Conservation (phyloP, 495 filamentous ascomycete species). For the Annulohypoxylon moriforme region DNA sequence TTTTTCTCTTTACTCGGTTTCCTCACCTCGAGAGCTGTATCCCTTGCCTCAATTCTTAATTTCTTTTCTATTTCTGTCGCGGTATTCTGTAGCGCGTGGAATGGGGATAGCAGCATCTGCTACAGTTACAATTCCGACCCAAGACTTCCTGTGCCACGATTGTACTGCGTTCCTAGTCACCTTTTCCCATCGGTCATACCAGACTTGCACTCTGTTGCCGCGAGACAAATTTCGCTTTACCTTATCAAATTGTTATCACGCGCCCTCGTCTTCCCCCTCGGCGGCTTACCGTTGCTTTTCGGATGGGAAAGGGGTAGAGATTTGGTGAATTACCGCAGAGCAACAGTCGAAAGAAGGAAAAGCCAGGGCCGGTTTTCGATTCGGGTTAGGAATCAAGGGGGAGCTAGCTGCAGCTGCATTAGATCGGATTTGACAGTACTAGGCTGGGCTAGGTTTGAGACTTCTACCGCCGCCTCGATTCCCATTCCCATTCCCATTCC, state of each 20-base stretch:
- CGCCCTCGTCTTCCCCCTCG: constrained; percentile 8
- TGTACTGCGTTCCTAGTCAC: constrained; percentile 26
- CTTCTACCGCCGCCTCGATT: constrained; percentile 38
- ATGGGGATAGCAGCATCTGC: constrained; percentile 19
- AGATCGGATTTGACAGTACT: constrained; percentile 31
- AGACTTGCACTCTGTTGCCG: constrained; percentile 9
- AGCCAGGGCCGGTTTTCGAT: constrained; percentile 9
- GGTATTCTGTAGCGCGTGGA: constrained; percentile 27
- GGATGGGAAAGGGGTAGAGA: constrained; percentile 23
- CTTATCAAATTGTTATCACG: constrained; percentile 13
- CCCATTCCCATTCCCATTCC: constrained; percentile 1
- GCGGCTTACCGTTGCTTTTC: constrained; percentile 4
- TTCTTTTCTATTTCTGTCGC: constrained; percentile 18
- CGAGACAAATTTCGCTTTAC: constrained; percentile 5
- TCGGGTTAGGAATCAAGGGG: constrained; percentile 22
- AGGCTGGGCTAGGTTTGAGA: constrained; percentile 33
- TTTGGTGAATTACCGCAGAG: constrained; percentile 5
- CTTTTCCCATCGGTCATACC: constrained; percentile 1
- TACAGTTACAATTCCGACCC: background rate
- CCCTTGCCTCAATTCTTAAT: constrained; percentile 32
- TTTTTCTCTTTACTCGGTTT: constrained; percentile 8
- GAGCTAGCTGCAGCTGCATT: constrained; percentile 26
- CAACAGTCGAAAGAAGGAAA: constrained; percentile 1
- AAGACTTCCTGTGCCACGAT: constrained; percentile 13
- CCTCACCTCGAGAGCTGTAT: constrained; percentile 11